Conservation (phyloP, 148 eudicot species). For the Euryodendron excelsum region DNA sequence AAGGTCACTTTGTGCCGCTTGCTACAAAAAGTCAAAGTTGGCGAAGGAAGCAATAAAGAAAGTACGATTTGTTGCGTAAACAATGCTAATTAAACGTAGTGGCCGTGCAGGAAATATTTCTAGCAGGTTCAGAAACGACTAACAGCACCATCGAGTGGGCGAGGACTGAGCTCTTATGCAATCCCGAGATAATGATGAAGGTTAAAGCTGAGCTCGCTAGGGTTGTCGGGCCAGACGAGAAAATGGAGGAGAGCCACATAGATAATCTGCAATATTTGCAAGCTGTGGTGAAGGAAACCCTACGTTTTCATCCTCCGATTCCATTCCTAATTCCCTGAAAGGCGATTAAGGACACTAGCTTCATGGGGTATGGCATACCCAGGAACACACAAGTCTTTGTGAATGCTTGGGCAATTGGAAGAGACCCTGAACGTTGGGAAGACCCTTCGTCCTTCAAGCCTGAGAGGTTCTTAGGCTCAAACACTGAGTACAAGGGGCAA, state of each 20-base stretch:
- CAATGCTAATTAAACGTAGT: no score
- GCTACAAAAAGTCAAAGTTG: no score
- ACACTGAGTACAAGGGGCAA: constrained; percentile 22
- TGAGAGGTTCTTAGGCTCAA: constrained; percentile 18
- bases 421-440: constrained; percentile 17
- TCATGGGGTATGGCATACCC: constrained; percentile 23
- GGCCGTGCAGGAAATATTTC: constrained; percentile 14
- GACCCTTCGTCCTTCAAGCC: constrained; percentile 17
- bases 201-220: constrained; percentile 9
- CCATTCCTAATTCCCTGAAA: constrained; percentile 18
- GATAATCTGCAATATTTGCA: constrained; percentile 12
- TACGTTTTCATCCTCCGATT: constrained; percentile 14
- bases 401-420: constrained; percentile 22
- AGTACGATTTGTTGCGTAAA: no score
- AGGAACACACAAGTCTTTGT: constrained; percentile 14
- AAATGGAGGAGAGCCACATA: constrained; percentile 7
- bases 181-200: constrained; percentile 4
- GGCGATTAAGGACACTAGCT: constrained; percentile 2
- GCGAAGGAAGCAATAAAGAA: no score
- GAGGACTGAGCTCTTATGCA: constrained; percentile 6
- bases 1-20: no score
- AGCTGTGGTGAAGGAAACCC: constrained; percentile 19
- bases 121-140: constrained; percentile 16
- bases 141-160: constrained; percentile 23
- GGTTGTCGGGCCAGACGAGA: not conserved